Evolutionary conservation across 2,329 filamentous ascomycete species (phyloP).

Genomic region (Mollisiaceae sp.): DNA sequence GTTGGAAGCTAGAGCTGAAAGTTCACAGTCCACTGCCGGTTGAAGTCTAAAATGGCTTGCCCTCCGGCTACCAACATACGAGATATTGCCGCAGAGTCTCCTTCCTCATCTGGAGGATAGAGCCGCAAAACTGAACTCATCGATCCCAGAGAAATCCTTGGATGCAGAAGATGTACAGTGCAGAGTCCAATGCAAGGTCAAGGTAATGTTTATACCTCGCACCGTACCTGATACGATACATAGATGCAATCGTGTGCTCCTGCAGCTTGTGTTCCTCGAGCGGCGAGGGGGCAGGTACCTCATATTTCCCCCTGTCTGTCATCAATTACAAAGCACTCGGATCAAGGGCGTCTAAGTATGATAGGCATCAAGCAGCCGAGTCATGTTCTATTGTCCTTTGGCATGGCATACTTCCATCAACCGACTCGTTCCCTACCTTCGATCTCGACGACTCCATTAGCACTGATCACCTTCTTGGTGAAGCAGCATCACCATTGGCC

Average conservation of each 20-base stretch:
- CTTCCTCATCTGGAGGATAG: not conserved
- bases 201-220: not conserved
- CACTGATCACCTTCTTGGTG: not conserved
- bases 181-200: conserved; percentile 1
- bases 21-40: not conserved
- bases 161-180: not conserved
- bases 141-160: not conserved
- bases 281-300: not conserved
- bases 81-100: not conserved
- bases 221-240: not conserved
- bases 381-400: not conserved
- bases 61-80: not conserved
- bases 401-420: not conserved
- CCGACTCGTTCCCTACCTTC: not conserved
- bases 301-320: not conserved
- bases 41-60: not conserved
- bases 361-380: conserved; percentile 6
- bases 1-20: not conserved
- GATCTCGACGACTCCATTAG: conserved; percentile 5
- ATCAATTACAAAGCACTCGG: conserved; percentile 3
- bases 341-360: not conserved
- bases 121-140: conserved; percentile 4
- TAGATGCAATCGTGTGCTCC: not conserved
- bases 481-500: conserved; percentile 7
- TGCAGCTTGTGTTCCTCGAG: not conserved